phyloP scores from a whole-genome alignment of 1,284 basidiomycete genomes.

The Moniliophthora roreri region DNA sequence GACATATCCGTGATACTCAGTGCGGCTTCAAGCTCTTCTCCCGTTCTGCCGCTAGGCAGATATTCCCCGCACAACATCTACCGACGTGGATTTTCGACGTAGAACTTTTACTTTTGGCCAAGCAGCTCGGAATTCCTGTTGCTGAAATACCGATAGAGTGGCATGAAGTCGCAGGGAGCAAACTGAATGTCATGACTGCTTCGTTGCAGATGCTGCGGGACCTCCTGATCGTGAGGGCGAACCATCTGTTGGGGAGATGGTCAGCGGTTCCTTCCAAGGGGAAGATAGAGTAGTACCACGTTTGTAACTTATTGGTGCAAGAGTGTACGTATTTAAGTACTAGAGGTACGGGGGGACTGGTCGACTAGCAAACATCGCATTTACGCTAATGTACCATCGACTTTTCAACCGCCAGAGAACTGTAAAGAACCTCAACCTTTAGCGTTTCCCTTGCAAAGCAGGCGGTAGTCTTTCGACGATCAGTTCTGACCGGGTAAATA shows the following conservation, averaged over 20 bases:
- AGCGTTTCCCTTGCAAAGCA: too few relatives aligned
- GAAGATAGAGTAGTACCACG: conserved; percentile 1
- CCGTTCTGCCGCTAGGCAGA: conserved; percentile 70
- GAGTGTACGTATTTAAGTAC: neutral
- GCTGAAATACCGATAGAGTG: conserved; percentile 87
- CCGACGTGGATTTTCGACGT: conserved; percentile 95
- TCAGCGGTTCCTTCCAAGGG: conserved; percentile 20
- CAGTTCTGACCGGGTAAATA: too few relatives aligned
- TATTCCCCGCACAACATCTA: conserved; percentile 85
- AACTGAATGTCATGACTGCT: conserved; percentile 83
- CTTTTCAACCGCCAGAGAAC: too few relatives aligned
- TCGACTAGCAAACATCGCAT: too few relatives aligned
- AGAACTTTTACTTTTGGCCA: conserved; percentile 88
- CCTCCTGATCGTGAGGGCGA: conserved; percentile 79
- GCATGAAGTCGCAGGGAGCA: conserved; percentile 91
- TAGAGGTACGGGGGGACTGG: too few relatives aligned
- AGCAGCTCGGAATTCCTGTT: conserved; percentile 72
- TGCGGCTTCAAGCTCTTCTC: conserved; percentile 96
- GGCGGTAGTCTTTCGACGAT: too few relatives aligned
- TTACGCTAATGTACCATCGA: too few relatives aligned
- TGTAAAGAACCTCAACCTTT: too few relatives aligned
- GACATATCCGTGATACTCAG: conserved; percentile 90
- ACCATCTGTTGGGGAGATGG: conserved; percentile 79
- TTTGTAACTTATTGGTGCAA: neutral
- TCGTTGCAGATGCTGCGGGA: conserved; percentile 89